Conservation (phyloP, 2,329 filamentous ascomycete genomes). For the Alternaria ethzedia region DNA sequence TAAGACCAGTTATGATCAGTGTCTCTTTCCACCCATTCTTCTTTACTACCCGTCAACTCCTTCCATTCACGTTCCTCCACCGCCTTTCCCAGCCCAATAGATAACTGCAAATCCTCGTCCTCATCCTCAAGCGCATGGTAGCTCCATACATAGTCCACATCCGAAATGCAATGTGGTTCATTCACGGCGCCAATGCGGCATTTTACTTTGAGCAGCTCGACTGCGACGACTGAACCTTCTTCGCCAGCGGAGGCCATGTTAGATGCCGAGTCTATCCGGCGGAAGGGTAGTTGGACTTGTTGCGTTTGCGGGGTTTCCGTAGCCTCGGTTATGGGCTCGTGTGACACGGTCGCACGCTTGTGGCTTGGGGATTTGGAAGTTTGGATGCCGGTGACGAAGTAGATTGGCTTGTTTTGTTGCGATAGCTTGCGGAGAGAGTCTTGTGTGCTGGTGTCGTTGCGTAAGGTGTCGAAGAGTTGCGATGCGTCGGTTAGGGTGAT, state of each 20-base stretch:
- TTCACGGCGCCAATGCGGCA: constrained; percentile 29
- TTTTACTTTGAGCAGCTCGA: constrained; percentile 35
- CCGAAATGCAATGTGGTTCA: constrained; percentile 36
- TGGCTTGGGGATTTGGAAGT: constrained; percentile 38
- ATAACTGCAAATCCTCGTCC: constrained; percentile 29
- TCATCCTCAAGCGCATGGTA: constrained; percentile 30
- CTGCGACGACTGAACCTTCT: constrained; percentile 21
- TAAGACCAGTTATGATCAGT: not conserved
- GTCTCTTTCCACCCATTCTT: constrained; percentile 16
- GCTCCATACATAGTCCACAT: constrained; percentile 36
- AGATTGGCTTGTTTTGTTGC: constrained; percentile 54
- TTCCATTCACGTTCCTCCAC: constrained; percentile 27
- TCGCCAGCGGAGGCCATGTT: constrained; percentile 7
- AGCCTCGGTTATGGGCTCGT: constrained; percentile 1
- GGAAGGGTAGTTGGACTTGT: constrained; percentile 17
- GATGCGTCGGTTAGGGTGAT: constrained; percentile 19
- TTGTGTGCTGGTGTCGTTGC: constrained; percentile 24
- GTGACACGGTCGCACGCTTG: not conserved
- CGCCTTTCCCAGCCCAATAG: constrained; percentile 35
- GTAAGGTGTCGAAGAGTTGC: constrained; percentile 31
- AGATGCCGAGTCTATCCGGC: constrained; percentile 31
- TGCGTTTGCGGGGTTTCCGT: constrained; percentile 1
- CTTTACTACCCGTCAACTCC: constrained; percentile 25
- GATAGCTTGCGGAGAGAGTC: constrained; percentile 31
- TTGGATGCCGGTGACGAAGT: constrained; percentile 55